phyloP scores from a whole-genome alignment of 768 basidiomycete genomes.

The Clitopilus passeckerianus region DNA sequence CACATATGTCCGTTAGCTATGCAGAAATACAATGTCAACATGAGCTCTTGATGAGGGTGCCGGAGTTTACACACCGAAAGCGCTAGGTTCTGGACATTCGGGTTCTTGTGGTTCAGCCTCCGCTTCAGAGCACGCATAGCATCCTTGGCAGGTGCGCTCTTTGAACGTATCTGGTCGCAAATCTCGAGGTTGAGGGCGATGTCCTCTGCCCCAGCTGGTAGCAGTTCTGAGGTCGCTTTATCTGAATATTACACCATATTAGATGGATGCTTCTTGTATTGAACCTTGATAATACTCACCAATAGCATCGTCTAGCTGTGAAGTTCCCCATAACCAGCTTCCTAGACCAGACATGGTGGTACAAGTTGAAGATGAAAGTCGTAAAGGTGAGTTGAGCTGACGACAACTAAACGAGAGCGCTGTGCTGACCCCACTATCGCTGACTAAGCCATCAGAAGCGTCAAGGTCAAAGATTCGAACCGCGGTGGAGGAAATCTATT shows the following conservation, averaged over 20 bases:
- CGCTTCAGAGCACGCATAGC: slow-evolving; percentile 88
- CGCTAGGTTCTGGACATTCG: slow-evolving; percentile 89
- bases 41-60: slow-evolving; percentile 1
- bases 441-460: background rate
- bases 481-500: background rate
- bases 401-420: background rate
- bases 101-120: slow-evolving; percentile 89
- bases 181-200: slow-evolving; percentile 93
- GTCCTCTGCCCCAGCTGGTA: slow-evolving; percentile 81
- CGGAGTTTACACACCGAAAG: slow-evolving; percentile 58
- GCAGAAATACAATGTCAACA: background rate
- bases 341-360: slow-evolving; percentile 51
- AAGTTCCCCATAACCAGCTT: slow-evolving; percentile 76
- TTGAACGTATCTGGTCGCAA: slow-evolving; percentile 94
- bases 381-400: background rate
- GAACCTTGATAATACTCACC: slow-evolving; percentile 41
- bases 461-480: background rate
- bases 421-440: background rate
- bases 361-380: background rate
- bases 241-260: slow-evolving; percentile 39
- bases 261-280: background rate
- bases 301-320: slow-evolving; percentile 78
- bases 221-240: slow-evolving; percentile 89
- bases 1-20: slow-evolving; percentile 83
- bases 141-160: slow-evolving; percentile 78